Conservation (phyloP, 1,139 yeast genomes). For the Lodderomyces orthopsilosis region DNA sequence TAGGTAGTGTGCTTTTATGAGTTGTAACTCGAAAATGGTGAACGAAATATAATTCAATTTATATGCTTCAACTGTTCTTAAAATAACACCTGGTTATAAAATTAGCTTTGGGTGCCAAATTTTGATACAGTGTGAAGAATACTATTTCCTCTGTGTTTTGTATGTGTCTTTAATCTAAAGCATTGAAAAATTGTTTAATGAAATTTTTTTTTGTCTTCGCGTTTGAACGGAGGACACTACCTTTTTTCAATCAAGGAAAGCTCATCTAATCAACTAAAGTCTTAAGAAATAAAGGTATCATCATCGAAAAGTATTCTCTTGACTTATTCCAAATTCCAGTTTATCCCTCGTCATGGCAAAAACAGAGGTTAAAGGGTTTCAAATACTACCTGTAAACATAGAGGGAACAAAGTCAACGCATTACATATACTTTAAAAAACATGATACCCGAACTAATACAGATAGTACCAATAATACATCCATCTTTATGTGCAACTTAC, state of each 20-base stretch:
- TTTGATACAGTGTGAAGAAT: background rate
- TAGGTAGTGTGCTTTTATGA: background rate
- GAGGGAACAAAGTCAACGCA: conserved; percentile 35
- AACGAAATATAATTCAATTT: no score
- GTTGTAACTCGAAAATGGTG: background rate
- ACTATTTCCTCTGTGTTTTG: no score
- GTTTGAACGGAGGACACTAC: background rate
- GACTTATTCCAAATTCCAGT: background rate
- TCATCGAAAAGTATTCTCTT: no score
- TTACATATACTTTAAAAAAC: conserved; percentile 63
- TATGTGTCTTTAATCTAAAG: background rate
- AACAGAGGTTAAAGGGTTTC: conserved; percentile 53
- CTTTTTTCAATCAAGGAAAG: background rate
- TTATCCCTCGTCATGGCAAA: conserved; percentile 10
- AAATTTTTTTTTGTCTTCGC: background rate
- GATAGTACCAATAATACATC: conserved; percentile 32
- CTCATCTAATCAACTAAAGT: background rate
- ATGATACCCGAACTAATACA: conserved; percentile 39
- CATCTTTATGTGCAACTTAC: conserved; percentile 75
- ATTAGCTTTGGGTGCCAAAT: background rate
- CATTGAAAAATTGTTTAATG: background rate
- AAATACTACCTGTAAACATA: conserved; percentile 47
- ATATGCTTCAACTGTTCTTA: background rate
- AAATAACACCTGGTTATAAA: background rate
- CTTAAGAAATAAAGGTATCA: no score